Base-by-base conservation (phyloP, 768 basidiomycete genomes). In the Leccinum barrowsii region DNA sequence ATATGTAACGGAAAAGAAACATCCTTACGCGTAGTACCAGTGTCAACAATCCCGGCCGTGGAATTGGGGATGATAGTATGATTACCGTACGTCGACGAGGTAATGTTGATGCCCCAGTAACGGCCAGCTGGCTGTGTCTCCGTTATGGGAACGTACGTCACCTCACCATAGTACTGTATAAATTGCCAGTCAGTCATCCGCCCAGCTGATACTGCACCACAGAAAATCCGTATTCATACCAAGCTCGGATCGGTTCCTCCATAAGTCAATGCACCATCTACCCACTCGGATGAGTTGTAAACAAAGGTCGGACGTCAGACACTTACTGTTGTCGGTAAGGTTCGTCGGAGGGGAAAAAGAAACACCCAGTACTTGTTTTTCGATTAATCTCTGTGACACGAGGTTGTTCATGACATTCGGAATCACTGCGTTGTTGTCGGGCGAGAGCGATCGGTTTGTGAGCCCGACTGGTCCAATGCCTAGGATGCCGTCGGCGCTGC, bases 41-140 rank as follows among this genome's bases (percentile, higher is more conserved):
- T 22, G 5, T 52, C 50, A n/a, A 52, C 50, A 34, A 52, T 22
- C 5, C 50, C 50, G 26, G 50, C 50, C 21, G 32, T 35, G 34
- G 50, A 21, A 8, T 34, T 17, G 21, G 59, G 50, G 12, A 73
- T 67, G 35, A 65, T 22, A 5, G 48, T 50, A 5, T 50, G 24
- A 6, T n/a, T 15, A 28, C 67, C 64, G 32, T 61, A 70, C 2
- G 64, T 60, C 7, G 32, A 42, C 11, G 26, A 57, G 7, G 64
- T 67, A 48, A 73, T 51, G 32, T 73, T 62, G 44, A 74, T 64
- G 10, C 73, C 73, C 73, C 73, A 74, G 60, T 46, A 74, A 7
- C 2, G 10, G 17, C 55, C 35, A 2, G 73, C 57, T 7, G 72
- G 70, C 11, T 3, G 37, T 22, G 68, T 74, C 32, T 21, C 4